These are phyloP conservation scores for Aspergillus luchuensis DNA, from an alignment of 2,329 filamentous ascomycete species.

Conservation along the genomic window DNA sequence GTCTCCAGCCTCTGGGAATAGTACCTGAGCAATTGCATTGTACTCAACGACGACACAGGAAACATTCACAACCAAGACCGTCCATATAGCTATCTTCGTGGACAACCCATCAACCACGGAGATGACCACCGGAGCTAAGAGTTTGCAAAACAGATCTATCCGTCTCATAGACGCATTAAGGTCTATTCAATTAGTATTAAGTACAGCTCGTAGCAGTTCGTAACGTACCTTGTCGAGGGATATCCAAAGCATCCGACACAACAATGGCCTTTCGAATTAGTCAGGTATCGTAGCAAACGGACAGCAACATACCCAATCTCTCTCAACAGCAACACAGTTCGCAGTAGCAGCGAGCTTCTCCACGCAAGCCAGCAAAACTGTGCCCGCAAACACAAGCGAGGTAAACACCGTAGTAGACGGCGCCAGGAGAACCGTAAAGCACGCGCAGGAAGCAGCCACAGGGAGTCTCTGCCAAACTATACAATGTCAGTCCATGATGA, in stretches of 20 bases:
- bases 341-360: slow-evolving; percentile 68
- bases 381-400: slow-evolving; percentile 33
- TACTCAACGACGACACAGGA: slow-evolving; percentile 45
- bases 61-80: slow-evolving; percentile 50
- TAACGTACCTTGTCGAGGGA: slow-evolving; percentile 46
- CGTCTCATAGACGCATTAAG: slow-evolving; percentile 59
- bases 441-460: slow-evolving; percentile 52
- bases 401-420: slow-evolving; percentile 9
- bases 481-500: background rate
- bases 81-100: slow-evolving; percentile 49
- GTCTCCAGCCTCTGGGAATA: background rate
- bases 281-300: background rate
- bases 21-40: slow-evolving; percentile 41
- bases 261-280: slow-evolving; percentile 31
- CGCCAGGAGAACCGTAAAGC: slow-evolving; percentile 45
- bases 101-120: slow-evolving; percentile 51
- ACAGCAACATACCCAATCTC: slow-evolving; percentile 60
- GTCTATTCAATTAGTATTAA: slow-evolving; percentile 20
- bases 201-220: background rate
- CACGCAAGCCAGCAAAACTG: slow-evolving; percentile 62
- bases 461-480: slow-evolving; percentile 40
- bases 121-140: slow-evolving; percentile 56
- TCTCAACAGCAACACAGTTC: slow-evolving; percentile 69
- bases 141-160: slow-evolving; percentile 61
- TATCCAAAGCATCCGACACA: slow-evolving; percentile 33